A percentile compares a stretch with the other conserved stretches of the same genome.
Conservation (phyloP, 2,329 filamentous ascomycete genomes). For the Fusarium foetens region DNA sequence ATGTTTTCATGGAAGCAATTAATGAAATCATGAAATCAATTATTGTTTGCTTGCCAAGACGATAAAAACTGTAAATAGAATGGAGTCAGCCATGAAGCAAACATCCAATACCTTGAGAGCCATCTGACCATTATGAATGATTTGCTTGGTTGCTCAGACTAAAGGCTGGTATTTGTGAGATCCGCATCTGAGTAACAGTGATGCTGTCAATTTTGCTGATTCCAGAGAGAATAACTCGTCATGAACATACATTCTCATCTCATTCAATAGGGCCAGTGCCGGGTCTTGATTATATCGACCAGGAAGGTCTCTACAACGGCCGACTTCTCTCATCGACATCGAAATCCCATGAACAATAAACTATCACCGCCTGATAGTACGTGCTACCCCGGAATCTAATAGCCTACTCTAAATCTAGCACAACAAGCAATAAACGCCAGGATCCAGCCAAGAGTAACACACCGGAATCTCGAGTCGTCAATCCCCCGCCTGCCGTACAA, state of each 20-base stretch:
- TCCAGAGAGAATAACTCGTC: neutral
- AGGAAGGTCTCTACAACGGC: neutral
- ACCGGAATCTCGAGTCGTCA: conserved; percentile 13
- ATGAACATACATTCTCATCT: neutral
- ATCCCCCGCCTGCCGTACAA: neutral
- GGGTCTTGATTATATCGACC: neutral
- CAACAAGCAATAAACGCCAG: neutral
- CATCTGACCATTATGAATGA: neutral
- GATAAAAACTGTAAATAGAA: neutral
- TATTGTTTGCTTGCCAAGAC: neutral
- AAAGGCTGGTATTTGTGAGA: neutral
- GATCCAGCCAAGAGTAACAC: neutral
- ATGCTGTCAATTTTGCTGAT: neutral
- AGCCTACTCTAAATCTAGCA: conserved; percentile 2
- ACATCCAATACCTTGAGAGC: neutral
- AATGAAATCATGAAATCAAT: fast-evolving
- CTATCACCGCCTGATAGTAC: neutral
- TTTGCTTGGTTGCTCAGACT: neutral
- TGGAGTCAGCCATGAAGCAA: neutral
- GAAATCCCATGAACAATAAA: neutral
- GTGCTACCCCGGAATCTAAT: neutral
- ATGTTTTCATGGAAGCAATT: neutral
- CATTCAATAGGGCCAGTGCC: neutral
- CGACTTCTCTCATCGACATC: neutral
- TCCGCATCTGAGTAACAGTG: neutral